Conservation (phyloP, 306 rosid species). For the Biancaea sappan region DNA sequence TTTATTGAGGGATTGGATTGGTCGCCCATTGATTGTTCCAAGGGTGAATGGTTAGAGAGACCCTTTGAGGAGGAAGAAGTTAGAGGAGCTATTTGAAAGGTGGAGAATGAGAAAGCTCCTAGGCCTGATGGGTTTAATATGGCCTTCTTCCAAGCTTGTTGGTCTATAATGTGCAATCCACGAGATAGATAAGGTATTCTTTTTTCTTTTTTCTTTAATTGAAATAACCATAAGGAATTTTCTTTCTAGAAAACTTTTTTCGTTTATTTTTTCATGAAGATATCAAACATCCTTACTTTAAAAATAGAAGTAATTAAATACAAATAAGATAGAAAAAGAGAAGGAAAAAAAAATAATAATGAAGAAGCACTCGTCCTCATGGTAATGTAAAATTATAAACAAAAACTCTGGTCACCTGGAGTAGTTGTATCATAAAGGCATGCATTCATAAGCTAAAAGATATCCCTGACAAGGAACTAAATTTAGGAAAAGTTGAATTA, state of each 20-base stretch:
- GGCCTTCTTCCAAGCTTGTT: not conserved
- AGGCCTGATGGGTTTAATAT: not conserved
- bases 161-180: not conserved
- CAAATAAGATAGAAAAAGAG: not conserved
- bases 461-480: conserved; percentile 8
- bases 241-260: not conserved
- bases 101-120: not conserved
- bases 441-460: conserved; percentile 20
- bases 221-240: not conserved
- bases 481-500: not conserved
- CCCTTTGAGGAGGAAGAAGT: not conserved
- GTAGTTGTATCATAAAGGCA: not conserved
- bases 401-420: not conserved
- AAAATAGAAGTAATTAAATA: conserved; percentile 8
- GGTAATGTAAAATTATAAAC: conserved; percentile 13
- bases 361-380: not conserved
- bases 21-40: not conserved
- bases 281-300: not conserved
- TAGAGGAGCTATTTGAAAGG: not conserved
- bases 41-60: not conserved
- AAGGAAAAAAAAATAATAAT: not conserved
- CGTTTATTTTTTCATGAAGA: not conserved
- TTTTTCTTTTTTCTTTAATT: not conserved
- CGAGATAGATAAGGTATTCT: not conserved
- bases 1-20: not conserved